Evolutionary conservation across 305 asterid species (phyloP).

Genomic region (Fraxinus baroniana): DNA sequence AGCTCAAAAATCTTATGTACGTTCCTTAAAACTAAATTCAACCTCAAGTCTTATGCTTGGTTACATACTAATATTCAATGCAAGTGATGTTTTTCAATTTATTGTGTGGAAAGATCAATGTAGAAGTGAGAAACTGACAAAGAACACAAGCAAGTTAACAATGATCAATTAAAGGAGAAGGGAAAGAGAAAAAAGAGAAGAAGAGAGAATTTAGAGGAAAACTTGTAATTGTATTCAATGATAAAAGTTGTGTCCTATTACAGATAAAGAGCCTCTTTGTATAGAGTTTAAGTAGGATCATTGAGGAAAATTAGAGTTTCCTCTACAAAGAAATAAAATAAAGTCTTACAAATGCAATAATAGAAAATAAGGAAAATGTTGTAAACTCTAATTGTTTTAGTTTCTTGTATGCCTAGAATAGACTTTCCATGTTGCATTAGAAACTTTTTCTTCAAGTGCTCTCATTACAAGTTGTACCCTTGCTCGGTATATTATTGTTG

Average conservation of each 20-base stretch:
- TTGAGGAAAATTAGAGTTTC: not conserved
- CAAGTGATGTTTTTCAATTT: not conserved
- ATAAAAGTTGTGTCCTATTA: not conserved
- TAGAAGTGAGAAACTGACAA: not conserved
- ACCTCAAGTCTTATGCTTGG: not conserved
- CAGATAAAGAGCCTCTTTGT: not conserved
- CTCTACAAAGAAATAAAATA: not conserved
- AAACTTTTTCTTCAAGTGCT: not conserved
- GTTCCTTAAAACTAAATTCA: not conserved
- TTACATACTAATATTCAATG: not conserved
- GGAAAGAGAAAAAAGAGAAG: not conserved
- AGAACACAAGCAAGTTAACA: not conserved
- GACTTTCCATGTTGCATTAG: not conserved
- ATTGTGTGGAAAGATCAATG: not conserved
- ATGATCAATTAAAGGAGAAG: not conserved
- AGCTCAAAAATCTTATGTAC: not conserved
- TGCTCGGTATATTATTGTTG: not conserved
- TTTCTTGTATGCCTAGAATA: not conserved
- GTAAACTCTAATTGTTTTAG: not conserved
- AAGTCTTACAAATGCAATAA: not conserved
- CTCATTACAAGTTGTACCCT: not conserved
- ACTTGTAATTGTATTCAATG: not conserved
- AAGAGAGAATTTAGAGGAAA: not conserved
- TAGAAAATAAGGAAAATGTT: not conserved
- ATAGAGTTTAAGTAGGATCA: not conserved